phyloP scores from a whole-genome alignment of 1,139 yeast genomes.

The Candida freyschussii region DNA sequence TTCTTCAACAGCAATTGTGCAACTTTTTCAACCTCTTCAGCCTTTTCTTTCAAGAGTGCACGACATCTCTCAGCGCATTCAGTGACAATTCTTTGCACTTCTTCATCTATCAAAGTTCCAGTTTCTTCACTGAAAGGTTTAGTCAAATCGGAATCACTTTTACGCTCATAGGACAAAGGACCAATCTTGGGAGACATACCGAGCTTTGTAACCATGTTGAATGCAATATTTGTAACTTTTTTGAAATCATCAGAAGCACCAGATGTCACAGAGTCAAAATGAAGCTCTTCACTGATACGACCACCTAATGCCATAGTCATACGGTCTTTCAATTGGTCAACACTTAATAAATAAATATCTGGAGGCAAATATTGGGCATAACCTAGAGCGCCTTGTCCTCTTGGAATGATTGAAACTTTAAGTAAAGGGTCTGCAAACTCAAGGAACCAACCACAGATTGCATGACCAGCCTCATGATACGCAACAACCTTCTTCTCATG shows the following conservation, averaged over 20 bases:
- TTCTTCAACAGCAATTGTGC: constrained; percentile 81
- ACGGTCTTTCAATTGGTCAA: constrained; percentile 76
- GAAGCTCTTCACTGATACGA: constrained; percentile 89
- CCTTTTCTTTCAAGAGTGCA: constrained; percentile 60
- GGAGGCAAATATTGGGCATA: constrained; percentile 97
- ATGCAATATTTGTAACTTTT: constrained; percentile 93
- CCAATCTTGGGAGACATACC: constrained; percentile 92
- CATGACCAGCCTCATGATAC: constrained; percentile 98
- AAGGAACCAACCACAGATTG: constrained; percentile 95
- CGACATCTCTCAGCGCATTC: constrained; percentile 74
- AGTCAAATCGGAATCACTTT: constrained; percentile 58
- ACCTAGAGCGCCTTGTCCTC: constrained; percentile 97
- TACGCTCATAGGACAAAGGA: constrained; percentile 49
- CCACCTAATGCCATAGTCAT: constrained; percentile 99
- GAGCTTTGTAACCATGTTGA: constrained; percentile 82
- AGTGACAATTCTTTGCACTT: constrained; percentile 74
- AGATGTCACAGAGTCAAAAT: constrained; percentile 83
- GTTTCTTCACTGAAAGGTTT: constrained; percentile 93
- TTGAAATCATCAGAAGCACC: constrained; percentile 97
- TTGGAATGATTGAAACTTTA: constrained; percentile 92
- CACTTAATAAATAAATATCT: constrained; percentile 77
- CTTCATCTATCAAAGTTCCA: constrained; percentile 72
- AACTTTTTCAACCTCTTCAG: constrained; percentile 71
- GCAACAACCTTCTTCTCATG: constrained; percentile 90
- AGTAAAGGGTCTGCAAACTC: constrained; percentile 86